Evolutionary conservation across 331 rosid species (phyloP).

Genomic region (Phaseolus coccineus): DNA sequence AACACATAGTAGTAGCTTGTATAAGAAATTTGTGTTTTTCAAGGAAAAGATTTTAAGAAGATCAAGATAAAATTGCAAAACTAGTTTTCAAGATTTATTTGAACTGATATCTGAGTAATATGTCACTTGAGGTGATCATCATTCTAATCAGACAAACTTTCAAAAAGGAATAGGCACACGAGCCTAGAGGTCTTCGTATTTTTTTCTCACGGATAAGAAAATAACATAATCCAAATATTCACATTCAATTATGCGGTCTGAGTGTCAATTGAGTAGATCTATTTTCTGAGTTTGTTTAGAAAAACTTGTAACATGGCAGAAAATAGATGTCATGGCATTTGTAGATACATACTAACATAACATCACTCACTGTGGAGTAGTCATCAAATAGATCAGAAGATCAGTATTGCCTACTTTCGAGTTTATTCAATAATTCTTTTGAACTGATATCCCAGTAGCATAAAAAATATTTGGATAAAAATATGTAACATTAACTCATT

Average conservation of each 20-base stretch:
- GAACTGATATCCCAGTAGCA: conserved; percentile 37
- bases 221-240: conserved; percentile 8
- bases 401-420: conserved; percentile 4
- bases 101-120: neutral
- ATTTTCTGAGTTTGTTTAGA: neutral
- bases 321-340: conserved; percentile 18
- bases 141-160: neutral
- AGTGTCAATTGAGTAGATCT: conserved; percentile 10
- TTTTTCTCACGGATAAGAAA: neutral
- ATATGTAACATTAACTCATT: conserved; percentile 9
- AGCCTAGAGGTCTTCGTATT: neutral
- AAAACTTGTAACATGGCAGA: conserved; percentile 12
- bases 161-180: neutral
- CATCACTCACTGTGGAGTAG: neutral
- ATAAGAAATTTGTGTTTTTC: neutral
- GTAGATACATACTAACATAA: conserved; percentile 16
- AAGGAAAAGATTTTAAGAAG: conserved; percentile 5
- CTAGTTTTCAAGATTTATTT: neutral
- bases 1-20: neutral
- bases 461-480: conserved; percentile 1
- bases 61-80: conserved; percentile 10
- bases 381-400: conserved; percentile 28
- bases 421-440: conserved; percentile 14
- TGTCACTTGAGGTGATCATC: neutral
- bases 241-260: neutral